Conservation (phyloP, 2,329 filamentous ascomycete species). For the Fonsecaea monophora region DNA sequence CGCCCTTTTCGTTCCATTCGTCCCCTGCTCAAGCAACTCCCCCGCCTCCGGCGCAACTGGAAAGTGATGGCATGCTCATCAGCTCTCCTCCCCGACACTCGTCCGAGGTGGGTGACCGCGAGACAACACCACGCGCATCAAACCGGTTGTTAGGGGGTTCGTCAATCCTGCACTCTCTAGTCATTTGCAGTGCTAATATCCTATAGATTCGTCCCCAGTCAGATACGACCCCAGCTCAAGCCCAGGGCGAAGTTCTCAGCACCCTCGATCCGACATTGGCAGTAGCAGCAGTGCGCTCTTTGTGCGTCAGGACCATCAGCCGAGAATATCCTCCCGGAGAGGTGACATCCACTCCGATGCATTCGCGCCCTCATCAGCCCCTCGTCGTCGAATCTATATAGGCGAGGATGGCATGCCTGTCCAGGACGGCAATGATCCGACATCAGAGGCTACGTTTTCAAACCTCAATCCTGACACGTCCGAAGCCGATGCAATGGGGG, state of each 20-base stretch:
- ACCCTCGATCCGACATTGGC: slow-evolving; percentile 71
- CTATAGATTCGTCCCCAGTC: slow-evolving; percentile 85
- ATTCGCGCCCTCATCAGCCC: slow-evolving; percentile 59
- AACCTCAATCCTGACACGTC: slow-evolving; percentile 82
- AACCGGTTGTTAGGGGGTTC: slow-evolving; percentile 49
- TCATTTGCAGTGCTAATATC: slow-evolving; percentile 33
- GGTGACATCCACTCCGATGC: slow-evolving; percentile 88
- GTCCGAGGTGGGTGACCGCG: slow-evolving; percentile 50
- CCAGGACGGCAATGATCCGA: slow-evolving; percentile 52
- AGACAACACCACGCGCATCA: slow-evolving; percentile 52
- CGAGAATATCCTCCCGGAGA: slow-evolving; percentile 68
- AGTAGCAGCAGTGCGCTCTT: slow-evolving; percentile 90
- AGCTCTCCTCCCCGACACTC: slow-evolving; percentile 57
- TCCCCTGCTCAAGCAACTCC: slow-evolving; percentile 60
- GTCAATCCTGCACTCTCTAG: slow-evolving; percentile 20
- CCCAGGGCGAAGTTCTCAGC: slow-evolving; percentile 66
- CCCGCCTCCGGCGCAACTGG: slow-evolving; percentile 45
- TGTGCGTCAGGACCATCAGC: slow-evolving; percentile 68
- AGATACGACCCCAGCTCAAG: slow-evolving; percentile 90
- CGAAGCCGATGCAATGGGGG: slow-evolving; percentile 86
- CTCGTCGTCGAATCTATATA: slow-evolving; percentile 67
- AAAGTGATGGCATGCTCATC: slow-evolving; percentile 49
- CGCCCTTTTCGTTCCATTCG: slow-evolving; percentile 78
- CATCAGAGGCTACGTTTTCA: slow-evolving; percentile 70
- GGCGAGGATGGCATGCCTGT: slow-evolving; percentile 69